Base-by-base conservation (phyloP, 2,329 filamentous ascomycete species). In the Pseudopithomyces maydicus region DNA sequence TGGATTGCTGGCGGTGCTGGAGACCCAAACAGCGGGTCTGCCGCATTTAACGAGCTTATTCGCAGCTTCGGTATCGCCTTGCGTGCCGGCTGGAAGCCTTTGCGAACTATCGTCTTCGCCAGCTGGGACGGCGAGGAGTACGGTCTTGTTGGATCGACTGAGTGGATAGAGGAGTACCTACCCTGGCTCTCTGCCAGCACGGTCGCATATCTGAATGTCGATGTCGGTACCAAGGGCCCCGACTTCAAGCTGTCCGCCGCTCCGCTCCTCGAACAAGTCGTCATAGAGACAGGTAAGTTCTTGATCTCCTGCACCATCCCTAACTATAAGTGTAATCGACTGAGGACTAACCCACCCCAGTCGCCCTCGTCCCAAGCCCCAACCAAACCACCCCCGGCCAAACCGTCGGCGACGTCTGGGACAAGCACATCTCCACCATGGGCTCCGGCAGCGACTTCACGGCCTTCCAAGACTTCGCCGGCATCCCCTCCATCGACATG, bases 91-190 rank as follows among this genome's bases (percentile, higher is more conserved):
- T 96, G 91, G 91, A 91, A 89, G 74, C 91, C 95, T 0, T 82
- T 92, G 19, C 89, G 94, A 20, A 98, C 94, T 0, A 91, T 98
- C 55, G 91, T 97, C 39, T 94, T 97, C 70, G 92, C 90, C 0
- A 79, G 80, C 54, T 88, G 86, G 86, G 81, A 84, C 42, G 85
- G 85, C 3, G 85, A 86, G 76, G 92, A 97, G 75, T 96, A 97
- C 64, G 91, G 90, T 0, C 82, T 97, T 5, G 76, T 97, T 14
- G 93, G 93, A 4, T 92, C 88, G 52, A 96, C 93, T 0, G 93
- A 97, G 71, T 97, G 92, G 92, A 91, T 97, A 0, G 92, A 97
- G 71, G 91, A 97, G 64, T 91, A 91, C 67, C 77, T 96, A 0
- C 89, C 90, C 0, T 96, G 92, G 92, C 83, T 97, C 12, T 82